Conservation (phyloP, 2,329 filamentous ascomycete genomes). For the Phyllosticta citriasiana region DNA sequence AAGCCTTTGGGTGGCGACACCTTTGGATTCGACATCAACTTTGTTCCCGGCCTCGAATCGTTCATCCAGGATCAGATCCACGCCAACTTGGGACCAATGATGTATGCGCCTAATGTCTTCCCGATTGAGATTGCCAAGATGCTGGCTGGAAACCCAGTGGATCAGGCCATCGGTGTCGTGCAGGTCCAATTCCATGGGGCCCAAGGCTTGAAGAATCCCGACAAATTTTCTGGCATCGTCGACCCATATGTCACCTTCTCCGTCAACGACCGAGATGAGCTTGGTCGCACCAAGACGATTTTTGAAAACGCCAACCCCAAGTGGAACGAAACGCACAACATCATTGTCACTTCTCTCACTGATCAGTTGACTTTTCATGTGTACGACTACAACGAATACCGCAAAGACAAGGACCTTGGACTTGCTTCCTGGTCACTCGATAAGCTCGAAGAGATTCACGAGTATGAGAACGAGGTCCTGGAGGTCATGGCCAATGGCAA, state of each 20-base stretch:
- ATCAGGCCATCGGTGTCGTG: slow-evolving; percentile 89
- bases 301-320: slow-evolving; percentile 75
- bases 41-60: slow-evolving; percentile 83
- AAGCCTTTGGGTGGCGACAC: slow-evolving; percentile 93
- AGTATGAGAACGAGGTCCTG: slow-evolving; percentile 74
- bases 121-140: slow-evolving; percentile 98
- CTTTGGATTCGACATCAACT: slow-evolving; percentile 97
- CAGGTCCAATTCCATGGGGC: slow-evolving; percentile 87
- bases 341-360: slow-evolving; percentile 84
- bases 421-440: slow-evolving; percentile 78
- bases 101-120: slow-evolving; percentile 97
- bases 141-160: slow-evolving; percentile 85
- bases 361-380: slow-evolving; percentile 77
- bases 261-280: slow-evolving; percentile 68
- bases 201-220: slow-evolving; percentile 84
- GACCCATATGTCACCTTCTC: slow-evolving; percentile 85
- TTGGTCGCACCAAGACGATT: slow-evolving; percentile 83
- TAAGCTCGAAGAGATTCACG: slow-evolving; percentile 62
- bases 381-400: slow-evolving; percentile 89
- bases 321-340: slow-evolving; percentile 95
- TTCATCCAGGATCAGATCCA: slow-evolving; percentile 98
- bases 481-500: slow-evolving; percentile 81
- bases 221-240: slow-evolving; percentile 83
- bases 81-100: slow-evolving; percentile 86
- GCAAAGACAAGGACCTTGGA: slow-evolving; percentile 94